Percentiles rank a stretch among this genome's conserved stretches.
Evolutionary conservation across 805 yeast genomes (phyloP).

Genomic region (Metschnikowia continentalis): DNA sequence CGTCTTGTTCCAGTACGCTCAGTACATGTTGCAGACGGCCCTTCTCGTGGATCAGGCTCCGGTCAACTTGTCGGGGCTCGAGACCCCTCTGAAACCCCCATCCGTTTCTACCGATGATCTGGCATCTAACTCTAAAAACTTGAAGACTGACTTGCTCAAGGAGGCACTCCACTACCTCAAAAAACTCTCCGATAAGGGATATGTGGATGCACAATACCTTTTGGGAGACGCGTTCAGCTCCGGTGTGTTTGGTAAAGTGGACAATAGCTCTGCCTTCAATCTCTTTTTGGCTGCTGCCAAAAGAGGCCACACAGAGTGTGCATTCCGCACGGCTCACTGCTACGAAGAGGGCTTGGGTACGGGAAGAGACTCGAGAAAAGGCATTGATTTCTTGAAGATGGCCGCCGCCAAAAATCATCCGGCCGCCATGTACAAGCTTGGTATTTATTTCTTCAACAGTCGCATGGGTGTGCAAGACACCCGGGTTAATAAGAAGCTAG

Average conservation of each 20-base stretch:
- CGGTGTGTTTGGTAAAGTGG: constrained; percentile 78
- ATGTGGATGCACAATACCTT: constrained; percentile 85
- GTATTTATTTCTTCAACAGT: constrained; percentile 78
- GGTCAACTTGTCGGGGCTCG: constrained; percentile 1
- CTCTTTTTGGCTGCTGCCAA: constrained; percentile 89
- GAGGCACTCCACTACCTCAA: constrained; percentile 73
- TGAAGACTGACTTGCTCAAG: constrained; percentile 57
- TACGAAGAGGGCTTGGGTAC: constrained; percentile 94
- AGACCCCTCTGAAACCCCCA: not conserved
- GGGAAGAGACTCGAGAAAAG: constrained; percentile 80
- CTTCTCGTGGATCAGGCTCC: constrained; percentile 26
- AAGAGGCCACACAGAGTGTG: constrained; percentile 87
- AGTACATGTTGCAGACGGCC: constrained; percentile 83
- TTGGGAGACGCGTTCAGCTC: constrained; percentile 87
- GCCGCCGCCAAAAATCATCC: constrained; percentile 93
- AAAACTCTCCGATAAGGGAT: constrained; percentile 73
- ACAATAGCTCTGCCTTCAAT: constrained; percentile 67
- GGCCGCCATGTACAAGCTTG: constrained; percentile 93
- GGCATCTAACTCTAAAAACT: constrained; percentile 10
- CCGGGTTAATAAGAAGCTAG: constrained; percentile 70
- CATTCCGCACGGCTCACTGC: constrained; percentile 87
- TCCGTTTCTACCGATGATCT: not conserved
- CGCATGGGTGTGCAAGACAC: constrained; percentile 76
- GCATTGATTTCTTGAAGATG: constrained; percentile 73
- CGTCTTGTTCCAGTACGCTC: constrained; percentile 87